Base-by-base conservation (phyloP, 1,284 basidiomycete species). In the Sanghuangporus sanghuang region DNA sequence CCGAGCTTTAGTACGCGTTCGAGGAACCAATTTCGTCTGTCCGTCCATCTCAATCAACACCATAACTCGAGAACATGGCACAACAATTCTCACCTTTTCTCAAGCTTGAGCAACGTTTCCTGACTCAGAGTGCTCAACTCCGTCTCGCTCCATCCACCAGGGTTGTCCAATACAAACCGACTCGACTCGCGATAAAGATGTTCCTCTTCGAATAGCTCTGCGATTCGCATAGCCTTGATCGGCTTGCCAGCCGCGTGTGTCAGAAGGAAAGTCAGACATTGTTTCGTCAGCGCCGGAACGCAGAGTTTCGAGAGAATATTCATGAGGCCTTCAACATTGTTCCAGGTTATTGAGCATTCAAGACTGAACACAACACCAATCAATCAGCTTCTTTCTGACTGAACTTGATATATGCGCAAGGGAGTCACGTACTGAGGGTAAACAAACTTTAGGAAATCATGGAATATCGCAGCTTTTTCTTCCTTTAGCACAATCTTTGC, bases 1-100 rank as follows among this genome's bases (percentile, higher is more conserved):
- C 94, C 93, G 3, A 98, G 85, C 74, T 98, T 97, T 66, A 98
- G 81, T 14, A 98, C 86, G 11, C 95, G 85, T 73, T 98, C 95
- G 39, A 97, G 83, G 75, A 96, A 96, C 94, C 94, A 96, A 61
- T 88, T 95, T 62, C 94, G 84, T 44, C 90, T 92, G 66, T 38
- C 12, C 0, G 50, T 16, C 11, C 14, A 57, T 18, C 38, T n/a
- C 12, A 3, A 2, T 32, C 14, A 27, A 59, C 35, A 12, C 50
- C 21, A n/a, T 27, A 12, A n/a, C 39, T n/a, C 0, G 6, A 3
- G 2, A 16, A n/a, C 2, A 6, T 21, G 12, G 59, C 35, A 18
- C 18, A 14, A 11, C 9, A n/a, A 6, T 2, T 70, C 78, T 35
- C 59, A 90, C 91, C 92, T 79, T 73, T 92, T 93, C 74, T 95